Conservation (phyloP, 208 protist genomes). For the Leishmania turanica region DNA sequence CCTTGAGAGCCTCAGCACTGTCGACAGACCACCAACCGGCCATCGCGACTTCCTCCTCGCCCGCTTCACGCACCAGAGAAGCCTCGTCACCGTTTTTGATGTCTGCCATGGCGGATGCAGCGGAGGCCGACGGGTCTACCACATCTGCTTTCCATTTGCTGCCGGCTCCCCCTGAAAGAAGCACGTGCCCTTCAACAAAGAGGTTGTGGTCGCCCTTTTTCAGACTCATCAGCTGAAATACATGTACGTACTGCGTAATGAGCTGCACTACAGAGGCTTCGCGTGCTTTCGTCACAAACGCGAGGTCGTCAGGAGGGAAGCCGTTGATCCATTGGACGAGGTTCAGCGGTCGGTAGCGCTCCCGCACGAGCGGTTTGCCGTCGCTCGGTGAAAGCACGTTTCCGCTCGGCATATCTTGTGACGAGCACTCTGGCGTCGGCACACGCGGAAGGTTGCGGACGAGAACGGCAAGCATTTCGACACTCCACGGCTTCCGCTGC, state of each 20-base stretch:
- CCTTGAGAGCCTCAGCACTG: no score
- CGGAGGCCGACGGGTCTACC: background rate
- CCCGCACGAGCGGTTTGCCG: slow-evolving; percentile 18
- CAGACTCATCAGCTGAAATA: slow-evolving; percentile 78
- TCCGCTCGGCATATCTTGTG: background rate
- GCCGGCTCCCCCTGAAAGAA: slow-evolving; percentile 4
- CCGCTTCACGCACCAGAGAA: background rate
- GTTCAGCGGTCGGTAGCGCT: slow-evolving; percentile 45
- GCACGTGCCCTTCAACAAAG: slow-evolving; percentile 33
- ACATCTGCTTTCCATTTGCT: background rate
- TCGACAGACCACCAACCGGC: slow-evolving; percentile 6
- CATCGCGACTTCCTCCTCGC: background rate
- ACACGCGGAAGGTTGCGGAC: slow-evolving; percentile 69
- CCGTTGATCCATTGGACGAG: slow-evolving; percentile 77
- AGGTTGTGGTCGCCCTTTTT: slow-evolving; percentile 54
- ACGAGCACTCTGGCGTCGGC: slow-evolving; percentile 9
- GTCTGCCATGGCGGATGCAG: background rate
- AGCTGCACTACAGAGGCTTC: slow-evolving; percentile 50
- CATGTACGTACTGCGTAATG: slow-evolving; percentile 50
- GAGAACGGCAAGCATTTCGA: slow-evolving; percentile 67
- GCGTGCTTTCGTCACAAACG: slow-evolving; percentile 55
- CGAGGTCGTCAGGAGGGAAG: slow-evolving; percentile 62
- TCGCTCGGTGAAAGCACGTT: background rate
- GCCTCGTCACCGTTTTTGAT: background rate
- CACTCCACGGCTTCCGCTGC: slow-evolving; percentile 23